Evolutionary conservation across 73 alveolate species (phyloP).

Genomic region (Paramecium sonneborni): DNA sequence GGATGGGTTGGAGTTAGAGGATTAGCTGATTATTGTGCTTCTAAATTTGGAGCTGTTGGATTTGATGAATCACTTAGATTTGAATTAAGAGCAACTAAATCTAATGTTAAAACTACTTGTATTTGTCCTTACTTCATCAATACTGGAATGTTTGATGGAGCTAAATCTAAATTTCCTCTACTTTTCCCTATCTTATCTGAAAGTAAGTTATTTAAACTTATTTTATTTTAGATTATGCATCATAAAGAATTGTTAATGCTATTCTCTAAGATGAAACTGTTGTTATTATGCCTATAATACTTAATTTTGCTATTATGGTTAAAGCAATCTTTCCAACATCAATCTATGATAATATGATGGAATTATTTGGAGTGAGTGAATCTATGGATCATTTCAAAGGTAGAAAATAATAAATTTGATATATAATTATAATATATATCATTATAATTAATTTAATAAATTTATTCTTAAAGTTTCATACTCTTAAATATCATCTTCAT

Average conservation of each 20-base stretch:
- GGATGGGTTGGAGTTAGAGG: slow-evolving; percentile 80
- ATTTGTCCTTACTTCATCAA: slow-evolving; percentile 86
- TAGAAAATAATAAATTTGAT: slow-evolving; percentile 44
- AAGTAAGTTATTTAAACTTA: not conserved
- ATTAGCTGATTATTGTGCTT: slow-evolving; percentile 83
- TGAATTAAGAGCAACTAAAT: slow-evolving; percentile 71
- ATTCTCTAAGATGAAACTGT: slow-evolving; percentile 77
- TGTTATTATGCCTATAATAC: slow-evolving; percentile 72
- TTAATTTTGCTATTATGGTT: slow-evolving; percentile 39
- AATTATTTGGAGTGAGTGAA: slow-evolving; percentile 71
- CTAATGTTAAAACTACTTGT: slow-evolving; percentile 82
- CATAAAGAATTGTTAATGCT: slow-evolving; percentile 76
- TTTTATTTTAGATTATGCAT: slow-evolving; percentile 63
- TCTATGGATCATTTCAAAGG: slow-evolving; percentile 78
- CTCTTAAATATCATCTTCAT: not conserved
- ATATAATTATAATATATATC: not conserved
- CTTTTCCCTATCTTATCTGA: slow-evolving; percentile 75
- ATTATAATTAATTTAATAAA: not conserved
- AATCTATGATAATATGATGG: slow-evolving; percentile 59
- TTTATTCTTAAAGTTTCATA: too few species aligned
- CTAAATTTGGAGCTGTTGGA: slow-evolving; percentile 88
- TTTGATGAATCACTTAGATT: slow-evolving; percentile 83
- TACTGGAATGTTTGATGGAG: slow-evolving; percentile 94
- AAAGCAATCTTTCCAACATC: slow-evolving; percentile 71
- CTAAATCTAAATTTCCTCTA: slow-evolving; percentile 64